phyloP scores from a whole-genome alignment of 1,284 basidiomycete genomes.

The Volvariella volvacea region DNA sequence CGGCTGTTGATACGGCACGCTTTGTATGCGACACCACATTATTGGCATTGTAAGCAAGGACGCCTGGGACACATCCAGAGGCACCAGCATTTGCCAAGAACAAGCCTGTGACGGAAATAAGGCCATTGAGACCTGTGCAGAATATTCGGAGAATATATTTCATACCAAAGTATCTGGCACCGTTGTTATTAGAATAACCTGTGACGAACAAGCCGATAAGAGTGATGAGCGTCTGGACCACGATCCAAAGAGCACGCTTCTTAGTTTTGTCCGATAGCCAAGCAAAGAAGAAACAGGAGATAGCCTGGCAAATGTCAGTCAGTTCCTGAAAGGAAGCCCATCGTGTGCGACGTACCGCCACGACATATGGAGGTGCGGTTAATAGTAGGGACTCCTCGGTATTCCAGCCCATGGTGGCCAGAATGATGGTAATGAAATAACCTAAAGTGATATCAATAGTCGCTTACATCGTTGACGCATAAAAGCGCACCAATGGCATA shows the following conservation, averaged over 20 bases:
- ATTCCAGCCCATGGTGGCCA: slow-evolving; percentile 41
- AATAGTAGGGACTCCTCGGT: slow-evolving; percentile 30
- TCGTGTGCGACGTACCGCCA: slow-evolving; percentile 26
- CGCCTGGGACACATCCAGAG: slow-evolving; percentile 35
- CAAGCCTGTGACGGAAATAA: no score
- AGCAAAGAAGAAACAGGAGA: slow-evolving; percentile 32
- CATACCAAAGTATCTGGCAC: slow-evolving; percentile 35
- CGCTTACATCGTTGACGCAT: slow-evolving; percentile 12
- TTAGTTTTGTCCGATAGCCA: slow-evolving; percentile 36
- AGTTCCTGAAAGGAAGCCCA: background rate
- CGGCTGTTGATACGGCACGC: slow-evolving; percentile 35
- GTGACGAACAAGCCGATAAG: slow-evolving; percentile 32
- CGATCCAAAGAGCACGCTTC: slow-evolving; percentile 33
- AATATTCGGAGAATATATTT: slow-evolving; percentile 5
- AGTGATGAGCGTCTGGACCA: slow-evolving; percentile 31
- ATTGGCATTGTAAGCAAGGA: slow-evolving; percentile 42
- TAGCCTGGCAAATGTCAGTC: slow-evolving; percentile 20
- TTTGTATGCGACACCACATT: slow-evolving; percentile 37
- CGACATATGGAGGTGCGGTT: slow-evolving; percentile 41
- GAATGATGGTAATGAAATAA: slow-evolving; percentile 37
- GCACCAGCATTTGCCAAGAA: slow-evolving; percentile 37
- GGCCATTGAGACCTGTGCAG: background rate
- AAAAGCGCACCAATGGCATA: slow-evolving; percentile 34
- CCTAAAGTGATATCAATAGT: slow-evolving; percentile 17
- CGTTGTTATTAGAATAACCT: slow-evolving; percentile 25